Evolutionary conservation across 768 basidiomycete genomes (phyloP), one percentile per base, ranked within the genome.

Genomic region (Clitopilus passeckerianus): DNA sequence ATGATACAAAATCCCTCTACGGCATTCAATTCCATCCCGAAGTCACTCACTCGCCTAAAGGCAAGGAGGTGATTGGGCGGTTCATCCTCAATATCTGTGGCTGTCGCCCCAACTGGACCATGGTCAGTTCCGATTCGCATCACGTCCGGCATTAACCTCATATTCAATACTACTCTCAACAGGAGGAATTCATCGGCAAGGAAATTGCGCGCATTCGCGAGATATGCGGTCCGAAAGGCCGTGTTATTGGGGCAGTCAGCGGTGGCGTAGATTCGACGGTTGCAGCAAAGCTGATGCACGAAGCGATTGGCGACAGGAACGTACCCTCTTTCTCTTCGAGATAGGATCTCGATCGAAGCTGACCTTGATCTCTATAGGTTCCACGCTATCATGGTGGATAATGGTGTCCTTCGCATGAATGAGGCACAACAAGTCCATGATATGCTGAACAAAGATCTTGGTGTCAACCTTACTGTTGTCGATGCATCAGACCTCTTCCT

Each of bases 311-410:
- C 27, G 94, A 98, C 71, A 84, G 96, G 93, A 92, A 68, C 44
- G 78, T 64, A 41, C 15, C 6, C 18, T 54, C 24, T 6, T 46
- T n/a, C 22, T 46, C 18, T 14, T 1, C 3, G 23, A 5, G 53
- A 20, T 27, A 56, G 43, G 56, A 59, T 23, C 30, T 58, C 58
- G 53, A 57, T 61, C 57, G 35, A 35, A 9, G 35, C 60, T 30
- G 20, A 44, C 43, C 58, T 50, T 33, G 24, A 41, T 53, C 33
- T 57, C 46, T 7, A 16, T 66, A 96, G 95, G 60, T 99, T 99
- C 82, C 97, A 96, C 68, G 97, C 95, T 9, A 97, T 98, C 76
- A 95, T 98, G 95, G 97, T 98, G 46, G 96, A 98, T 74, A 99
- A 99, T 68, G 97, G 97, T 59, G 96, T 98, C 27, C 81, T 99